Evolutionary conservation across 1,284 basidiomycete genomes (phyloP), one percentile per base, ranked within the genome.

Genomic region (Vanrija humicola): DNA sequence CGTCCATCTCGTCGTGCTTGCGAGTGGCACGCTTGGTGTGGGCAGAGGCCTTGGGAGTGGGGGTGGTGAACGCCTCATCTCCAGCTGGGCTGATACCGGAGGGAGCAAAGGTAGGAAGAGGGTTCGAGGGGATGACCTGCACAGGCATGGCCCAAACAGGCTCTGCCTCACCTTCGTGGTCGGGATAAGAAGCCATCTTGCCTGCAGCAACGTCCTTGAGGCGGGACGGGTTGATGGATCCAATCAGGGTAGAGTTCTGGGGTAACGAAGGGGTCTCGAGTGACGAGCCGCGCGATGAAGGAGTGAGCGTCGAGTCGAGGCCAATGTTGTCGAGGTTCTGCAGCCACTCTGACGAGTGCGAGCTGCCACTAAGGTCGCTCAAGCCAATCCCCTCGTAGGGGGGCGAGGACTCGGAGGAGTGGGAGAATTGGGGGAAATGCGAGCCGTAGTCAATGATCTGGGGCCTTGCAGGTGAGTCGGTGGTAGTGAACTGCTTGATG

Each of bases 261-360:
- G 50, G 47, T 6, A 59, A 34, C 38, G 44, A 50, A 7, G 59
- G 59, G 15, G 59, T 61, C 47, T 61, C 59, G 34, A 61, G 50
- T 6, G 59, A 61, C 3, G 55, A 57, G 21, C 55, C 59, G 15
- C 55, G 49, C 6, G 59, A 61, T 19, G 50, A 53, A 2, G 55
- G 55, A 14, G 40, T 52, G 23, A 55, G 38, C 15, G 52, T 48
- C 5, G 45, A 53, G 18, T 59, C 58, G 46, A 52, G 43, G 12
- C 48, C 44, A 38, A 52, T 50, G 46, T 42, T 42, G 43, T 39
- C 38, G 25, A 54, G 38, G 34, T 34, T 34, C 34, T 42, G 40
- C 7, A 42, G 40, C 53, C 55, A 56, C 34, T 55, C 59, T 19
- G 45, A 51, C 1, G 46, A 42, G 7, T 42, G 40, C 26, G 51